phyloP scores from a whole-genome alignment of 2,329 filamentous ascomycete genomes.

The Rugonectria rugulosa region DNA sequence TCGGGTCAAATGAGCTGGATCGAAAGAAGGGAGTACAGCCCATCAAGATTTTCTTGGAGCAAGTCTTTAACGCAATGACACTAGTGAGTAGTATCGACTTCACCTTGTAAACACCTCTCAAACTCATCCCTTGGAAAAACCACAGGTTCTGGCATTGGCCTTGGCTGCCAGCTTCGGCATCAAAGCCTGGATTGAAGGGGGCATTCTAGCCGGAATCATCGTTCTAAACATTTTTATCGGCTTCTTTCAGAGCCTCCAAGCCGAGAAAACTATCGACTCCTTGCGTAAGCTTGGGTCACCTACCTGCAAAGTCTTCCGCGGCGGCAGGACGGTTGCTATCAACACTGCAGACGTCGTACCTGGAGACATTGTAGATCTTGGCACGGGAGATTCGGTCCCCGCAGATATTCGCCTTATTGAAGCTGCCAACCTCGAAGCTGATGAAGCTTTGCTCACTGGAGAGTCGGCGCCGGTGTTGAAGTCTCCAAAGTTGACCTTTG shows the following conservation, averaged over 20 bases:
- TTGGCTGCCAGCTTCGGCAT: slow-evolving; percentile 64
- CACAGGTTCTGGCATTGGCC: slow-evolving; percentile 62
- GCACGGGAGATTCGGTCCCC: slow-evolving; percentile 63
- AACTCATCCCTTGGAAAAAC: too few relatives aligned
- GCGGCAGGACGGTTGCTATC: slow-evolving; percentile 43
- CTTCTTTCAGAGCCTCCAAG: slow-evolving; percentile 52
- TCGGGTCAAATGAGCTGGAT: slow-evolving; percentile 64
- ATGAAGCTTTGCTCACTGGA: slow-evolving; percentile 68
- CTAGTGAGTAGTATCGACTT: too few relatives aligned
- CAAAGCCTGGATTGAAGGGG: slow-evolving; percentile 60
- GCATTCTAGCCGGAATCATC: slow-evolving; percentile 61
- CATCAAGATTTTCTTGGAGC: slow-evolving; percentile 64
- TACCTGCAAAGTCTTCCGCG: slow-evolving; percentile 48
- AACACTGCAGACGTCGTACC: slow-evolving; percentile 54
- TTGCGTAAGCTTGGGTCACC: slow-evolving; percentile 46
- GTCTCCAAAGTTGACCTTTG: slow-evolving; percentile 50
- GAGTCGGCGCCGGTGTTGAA: slow-evolving; percentile 65
- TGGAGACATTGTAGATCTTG: slow-evolving; percentile 61
- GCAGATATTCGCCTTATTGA: slow-evolving; percentile 63
- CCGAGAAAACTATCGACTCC: slow-evolving; percentile 53
- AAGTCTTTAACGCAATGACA: slow-evolving; percentile 68
- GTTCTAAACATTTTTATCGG: slow-evolving; percentile 60
- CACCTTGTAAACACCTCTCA: too few relatives aligned
- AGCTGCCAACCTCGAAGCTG: slow-evolving; percentile 68
- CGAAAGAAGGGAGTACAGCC: slow-evolving; percentile 54